phyloP scores from a whole-genome alignment of 1,139 yeast genomes.

The Blastobotrys aristatus region DNA sequence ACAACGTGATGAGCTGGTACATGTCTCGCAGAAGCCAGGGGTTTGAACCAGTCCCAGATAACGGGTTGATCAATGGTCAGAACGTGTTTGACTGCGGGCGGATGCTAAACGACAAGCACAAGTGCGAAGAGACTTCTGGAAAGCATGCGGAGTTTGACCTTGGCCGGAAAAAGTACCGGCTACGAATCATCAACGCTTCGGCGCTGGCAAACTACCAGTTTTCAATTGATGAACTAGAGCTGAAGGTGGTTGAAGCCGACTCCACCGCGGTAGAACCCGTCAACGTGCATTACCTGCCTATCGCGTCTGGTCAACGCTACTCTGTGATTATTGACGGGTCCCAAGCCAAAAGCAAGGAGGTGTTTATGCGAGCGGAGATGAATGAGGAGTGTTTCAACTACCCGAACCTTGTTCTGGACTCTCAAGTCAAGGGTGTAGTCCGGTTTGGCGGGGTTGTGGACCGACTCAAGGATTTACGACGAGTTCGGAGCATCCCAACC shows the following conservation, averaged over 20 bases:
- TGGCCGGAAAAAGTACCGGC: conserved; percentile 19
- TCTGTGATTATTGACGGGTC: conserved; percentile 42
- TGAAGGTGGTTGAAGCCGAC: conserved; percentile 62
- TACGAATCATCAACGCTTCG: conserved; percentile 32
- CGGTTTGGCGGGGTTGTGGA: background rate
- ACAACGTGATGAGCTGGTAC: conserved; percentile 48
- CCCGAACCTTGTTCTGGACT: background rate
- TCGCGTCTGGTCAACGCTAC: conserved; percentile 75
- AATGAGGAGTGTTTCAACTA: conserved; percentile 24
- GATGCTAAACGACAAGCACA: conserved; percentile 1
- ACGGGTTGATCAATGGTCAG: conserved; percentile 38
- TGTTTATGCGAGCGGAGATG: conserved; percentile 20
- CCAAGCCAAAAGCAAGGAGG: conserved; percentile 29
- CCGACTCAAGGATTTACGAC: background rate
- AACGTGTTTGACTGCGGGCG: conserved; percentile 12
- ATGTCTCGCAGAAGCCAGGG: conserved; percentile 72
- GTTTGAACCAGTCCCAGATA: conserved; percentile 81
- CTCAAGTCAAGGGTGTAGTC: background rate
- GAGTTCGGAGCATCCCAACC: background rate
- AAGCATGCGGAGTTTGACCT: conserved; percentile 10
- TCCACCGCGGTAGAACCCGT: conserved; percentile 59
- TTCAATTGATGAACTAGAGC: conserved; percentile 40
- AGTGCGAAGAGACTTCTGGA: background rate
- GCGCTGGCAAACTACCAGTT: conserved; percentile 29
- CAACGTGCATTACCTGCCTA: conserved; percentile 49